Evolutionary conservation across 2,329 filamentous ascomycete species (phyloP).

Genomic region (Colletotrichum echinochloae): DNA sequence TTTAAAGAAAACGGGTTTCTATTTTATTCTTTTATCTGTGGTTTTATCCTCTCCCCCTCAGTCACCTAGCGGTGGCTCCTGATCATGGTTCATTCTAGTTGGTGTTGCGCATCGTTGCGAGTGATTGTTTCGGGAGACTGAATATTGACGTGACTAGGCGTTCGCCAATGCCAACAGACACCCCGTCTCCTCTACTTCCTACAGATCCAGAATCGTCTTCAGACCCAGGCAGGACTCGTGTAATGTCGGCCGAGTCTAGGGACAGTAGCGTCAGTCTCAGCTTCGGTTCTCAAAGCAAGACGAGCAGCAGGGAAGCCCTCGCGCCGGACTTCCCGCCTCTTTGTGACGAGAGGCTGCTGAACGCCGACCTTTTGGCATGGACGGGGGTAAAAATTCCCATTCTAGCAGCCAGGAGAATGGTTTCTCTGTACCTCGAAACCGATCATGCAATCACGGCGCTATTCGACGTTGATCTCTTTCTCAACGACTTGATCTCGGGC

Average conservation of each 20-base stretch:
- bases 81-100: neutral
- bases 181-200: neutral
- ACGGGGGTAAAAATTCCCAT: neutral
- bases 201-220: neutral
- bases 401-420: neutral
- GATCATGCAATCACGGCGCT: constrained; percentile 48
- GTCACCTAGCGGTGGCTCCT: neutral
- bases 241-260: neutral
- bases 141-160: neutral
- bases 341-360: constrained; percentile 23
- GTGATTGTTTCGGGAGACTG: neutral
- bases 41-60: neutral
- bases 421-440: constrained; percentile 47
- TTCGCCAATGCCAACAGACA: constrained; percentile 18
- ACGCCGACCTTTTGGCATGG: constrained; percentile 13
- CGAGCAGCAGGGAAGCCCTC: neutral
- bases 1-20: too few species aligned
- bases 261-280: constrained; percentile 4
- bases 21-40: too few species aligned
- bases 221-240: neutral
- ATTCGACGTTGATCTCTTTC: constrained; percentile 46
- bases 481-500: constrained; percentile 45
- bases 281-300: neutral
- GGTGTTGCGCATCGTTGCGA: too few species aligned
- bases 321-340: neutral